phyloP scores from a whole-genome alignment of 768 basidiomycete genomes.

The Tulasnella calospora region DNA sequence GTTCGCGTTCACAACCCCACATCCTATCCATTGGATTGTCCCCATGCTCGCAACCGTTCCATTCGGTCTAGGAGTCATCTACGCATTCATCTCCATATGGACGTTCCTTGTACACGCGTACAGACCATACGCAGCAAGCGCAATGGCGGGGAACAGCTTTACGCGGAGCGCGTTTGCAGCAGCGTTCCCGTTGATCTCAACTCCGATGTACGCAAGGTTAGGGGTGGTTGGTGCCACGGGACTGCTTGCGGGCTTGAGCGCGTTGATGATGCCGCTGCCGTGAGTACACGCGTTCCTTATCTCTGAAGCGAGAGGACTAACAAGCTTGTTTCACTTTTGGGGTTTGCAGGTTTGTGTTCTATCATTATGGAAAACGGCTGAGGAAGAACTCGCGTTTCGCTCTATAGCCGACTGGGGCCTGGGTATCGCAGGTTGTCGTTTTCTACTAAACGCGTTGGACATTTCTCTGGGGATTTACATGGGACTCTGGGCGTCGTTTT shows the following conservation, averaged over 20 bases:
- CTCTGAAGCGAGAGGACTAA: neutral
- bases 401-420: neutral
- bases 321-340: neutral
- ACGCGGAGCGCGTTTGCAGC: constrained; percentile 47
- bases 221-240: constrained; percentile 70
- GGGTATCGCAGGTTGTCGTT: neutral
- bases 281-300: constrained; percentile 27
- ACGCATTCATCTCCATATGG: constrained; percentile 65
- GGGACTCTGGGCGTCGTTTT: neutral
- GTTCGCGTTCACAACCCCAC: constrained; percentile 53
- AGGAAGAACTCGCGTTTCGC: constrained; percentile 23
- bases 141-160: constrained; percentile 62
- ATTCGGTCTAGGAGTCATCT: constrained; percentile 54
- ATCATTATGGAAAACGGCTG: constrained; percentile 20
- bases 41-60: constrained; percentile 45
- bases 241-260: constrained; percentile 58
- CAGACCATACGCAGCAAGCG: constrained; percentile 52
- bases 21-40: constrained; percentile 46
- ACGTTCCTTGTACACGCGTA: constrained; percentile 54
- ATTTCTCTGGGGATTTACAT: neutral
- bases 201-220: constrained; percentile 48
- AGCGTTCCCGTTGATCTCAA: constrained; percentile 51
- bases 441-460: neutral
- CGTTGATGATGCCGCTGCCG: constrained; percentile 54
- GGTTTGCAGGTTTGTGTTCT: constrained; percentile 42